Evolutionary conservation across 257 asterid species (phyloP).

Genomic region (Primulina eburnea): DNA sequence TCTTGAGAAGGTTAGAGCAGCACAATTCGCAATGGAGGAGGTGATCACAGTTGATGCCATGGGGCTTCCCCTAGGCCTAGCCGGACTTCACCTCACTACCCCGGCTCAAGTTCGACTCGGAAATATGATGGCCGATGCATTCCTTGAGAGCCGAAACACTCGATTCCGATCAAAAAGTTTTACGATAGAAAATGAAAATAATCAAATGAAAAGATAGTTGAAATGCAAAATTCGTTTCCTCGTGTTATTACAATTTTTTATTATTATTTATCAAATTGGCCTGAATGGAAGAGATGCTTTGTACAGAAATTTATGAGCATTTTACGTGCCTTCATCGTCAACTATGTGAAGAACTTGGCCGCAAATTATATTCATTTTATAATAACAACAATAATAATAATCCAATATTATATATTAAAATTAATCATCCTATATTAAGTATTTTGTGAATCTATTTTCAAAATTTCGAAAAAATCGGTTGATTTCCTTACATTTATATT

Average conservation of each 20-base stretch:
- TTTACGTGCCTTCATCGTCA: no score
- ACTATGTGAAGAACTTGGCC: no score
- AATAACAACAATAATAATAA: no score
- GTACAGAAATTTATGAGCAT: not conserved
- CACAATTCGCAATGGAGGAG: conserved; percentile 13
- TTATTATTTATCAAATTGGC: no score
- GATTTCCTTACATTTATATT: no score
- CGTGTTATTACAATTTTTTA: not conserved
- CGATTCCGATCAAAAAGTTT: not conserved
- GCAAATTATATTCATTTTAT: no score
- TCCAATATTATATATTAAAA: no score
- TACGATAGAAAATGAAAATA: not conserved
- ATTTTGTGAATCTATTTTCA: no score
- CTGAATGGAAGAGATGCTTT: not conserved
- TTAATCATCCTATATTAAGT: no score
- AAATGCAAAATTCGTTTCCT: not conserved
- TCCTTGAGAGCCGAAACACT: not conserved
- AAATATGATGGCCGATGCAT: conserved; percentile 21
- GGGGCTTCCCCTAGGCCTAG: conserved; percentile 15
- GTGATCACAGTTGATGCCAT: conserved; percentile 19
- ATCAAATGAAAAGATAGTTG: not conserved
- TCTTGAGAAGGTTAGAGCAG: not conserved
- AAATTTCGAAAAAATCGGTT: no score
- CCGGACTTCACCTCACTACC: conserved; percentile 23
- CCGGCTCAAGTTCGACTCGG: conserved; percentile 17